Conservation (phyloP, 805 yeast species). For the Zygosaccharomyces bisporus region DNA sequence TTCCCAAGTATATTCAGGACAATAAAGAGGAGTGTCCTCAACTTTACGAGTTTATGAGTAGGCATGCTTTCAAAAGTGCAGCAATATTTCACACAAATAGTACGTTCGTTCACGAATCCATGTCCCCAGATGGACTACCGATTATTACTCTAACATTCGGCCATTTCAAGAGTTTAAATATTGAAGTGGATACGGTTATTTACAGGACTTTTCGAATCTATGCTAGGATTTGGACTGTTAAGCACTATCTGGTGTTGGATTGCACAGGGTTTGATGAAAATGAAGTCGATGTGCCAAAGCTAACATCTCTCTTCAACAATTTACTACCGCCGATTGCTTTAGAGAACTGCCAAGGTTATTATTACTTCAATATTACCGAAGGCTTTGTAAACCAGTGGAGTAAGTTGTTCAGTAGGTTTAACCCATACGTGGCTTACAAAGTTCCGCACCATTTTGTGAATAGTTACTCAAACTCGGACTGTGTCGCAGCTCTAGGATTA, state of each 20-base stretch:
- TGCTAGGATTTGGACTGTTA: conserved; percentile 67
- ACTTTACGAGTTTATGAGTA: conserved; percentile 70
- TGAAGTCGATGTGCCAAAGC: conserved; percentile 22
- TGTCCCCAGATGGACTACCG: conserved; percentile 71
- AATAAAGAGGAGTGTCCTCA: conserved; percentile 47
- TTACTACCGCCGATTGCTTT: conserved; percentile 51
- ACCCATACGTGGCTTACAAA: conserved; percentile 26
- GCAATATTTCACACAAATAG: conserved; percentile 34
- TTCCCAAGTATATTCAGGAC: conserved; percentile 50
- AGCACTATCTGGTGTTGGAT: conserved; percentile 61
- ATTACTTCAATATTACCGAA: conserved; percentile 44
- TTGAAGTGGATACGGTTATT: conserved; percentile 48
- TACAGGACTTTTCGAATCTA: conserved; percentile 62
- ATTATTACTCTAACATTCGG: conserved; percentile 51
- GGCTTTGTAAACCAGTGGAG: conserved; percentile 26
- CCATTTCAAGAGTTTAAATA: conserved; percentile 35
- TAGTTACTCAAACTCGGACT: conserved; percentile 43
- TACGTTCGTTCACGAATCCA: conserved; percentile 56
- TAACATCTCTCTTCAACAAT: conserved; percentile 35
- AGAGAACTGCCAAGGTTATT: conserved; percentile 50
- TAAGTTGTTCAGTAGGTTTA: conserved; percentile 23
- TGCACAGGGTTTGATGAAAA: conserved; percentile 54
- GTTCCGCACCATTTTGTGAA: conserved; percentile 42
- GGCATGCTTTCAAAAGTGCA: conserved; percentile 54
- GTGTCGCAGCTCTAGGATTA: conserved; percentile 45